Conservation (phyloP, 2,329 filamentous ascomycete species). For the Furcasterigmium furcatum region DNA sequence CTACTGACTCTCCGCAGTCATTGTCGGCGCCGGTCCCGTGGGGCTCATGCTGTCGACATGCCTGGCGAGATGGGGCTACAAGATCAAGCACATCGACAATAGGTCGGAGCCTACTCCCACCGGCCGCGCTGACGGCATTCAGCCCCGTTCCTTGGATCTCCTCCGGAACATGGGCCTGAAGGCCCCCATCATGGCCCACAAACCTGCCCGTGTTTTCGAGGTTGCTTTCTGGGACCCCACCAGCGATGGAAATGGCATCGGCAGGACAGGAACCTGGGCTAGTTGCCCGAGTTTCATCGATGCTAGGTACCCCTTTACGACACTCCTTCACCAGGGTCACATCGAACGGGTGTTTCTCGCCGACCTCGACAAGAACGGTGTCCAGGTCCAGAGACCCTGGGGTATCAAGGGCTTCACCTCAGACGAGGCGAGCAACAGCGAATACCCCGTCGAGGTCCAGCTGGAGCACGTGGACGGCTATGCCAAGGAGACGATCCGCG, state of each 20-base stretch:
- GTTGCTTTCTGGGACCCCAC: constrained; percentile 71
- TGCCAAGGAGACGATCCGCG: constrained; percentile 60
- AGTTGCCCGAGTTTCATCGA: constrained; percentile 84
- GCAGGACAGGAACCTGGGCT: constrained; percentile 72
- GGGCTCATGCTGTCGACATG: constrained; percentile 86
- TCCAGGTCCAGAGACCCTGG: constrained; percentile 61
- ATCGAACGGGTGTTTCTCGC: constrained; percentile 69
- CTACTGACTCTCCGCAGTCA: constrained; percentile 58
- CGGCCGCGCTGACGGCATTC: constrained; percentile 87
- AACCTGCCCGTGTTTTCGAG: constrained; percentile 82
- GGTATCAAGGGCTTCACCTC: constrained; percentile 60
- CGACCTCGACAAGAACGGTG: constrained; percentile 60
- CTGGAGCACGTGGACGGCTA: constrained; percentile 75
- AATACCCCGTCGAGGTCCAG: constrained; percentile 78
- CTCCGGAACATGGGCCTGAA: constrained; percentile 89
- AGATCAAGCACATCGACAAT: constrained; percentile 93
- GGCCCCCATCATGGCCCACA: constrained; percentile 79
- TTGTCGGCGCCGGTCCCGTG: constrained; percentile 85
- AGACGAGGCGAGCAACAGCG: constrained; percentile 49
- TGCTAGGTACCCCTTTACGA: constrained; percentile 68
- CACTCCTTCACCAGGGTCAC: constrained; percentile 67
- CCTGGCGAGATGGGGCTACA: constrained; percentile 89
- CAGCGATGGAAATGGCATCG: constrained; percentile 52
- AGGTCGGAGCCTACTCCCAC: constrained; percentile 79
- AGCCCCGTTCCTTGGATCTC: constrained; percentile 83